Evolutionary conservation across 177 flowering plant genomes (phyloP), one percentile per base, ranked within the genome.

Genomic region (Vitis hybrid): DNA sequence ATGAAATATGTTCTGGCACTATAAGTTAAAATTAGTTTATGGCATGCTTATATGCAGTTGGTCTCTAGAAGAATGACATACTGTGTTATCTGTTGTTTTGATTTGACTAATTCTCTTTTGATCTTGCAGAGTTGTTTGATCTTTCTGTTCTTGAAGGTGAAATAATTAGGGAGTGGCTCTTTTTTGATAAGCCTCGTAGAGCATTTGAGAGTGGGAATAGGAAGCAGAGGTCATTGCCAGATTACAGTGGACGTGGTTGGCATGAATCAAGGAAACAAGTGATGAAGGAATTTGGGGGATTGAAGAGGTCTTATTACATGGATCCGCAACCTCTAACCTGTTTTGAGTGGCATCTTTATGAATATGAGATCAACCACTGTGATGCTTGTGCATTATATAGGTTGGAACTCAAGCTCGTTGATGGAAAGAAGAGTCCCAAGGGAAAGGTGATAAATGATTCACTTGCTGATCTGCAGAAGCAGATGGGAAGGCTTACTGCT

Each of bases 151-250:
- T 90, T 31, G 94, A 94, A 63, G 93, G 96, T 55, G 99, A 94
- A 74, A 85, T 89, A 49, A 85, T 96, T 50, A 85, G 99, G 78
- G 99, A 96, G 70, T 96, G 99, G 99, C 92, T 96, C 49, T 96
- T 96, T 64, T 96, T 96, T 73, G 99, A 96, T 76, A 96, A 96
- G 80, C 99, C 99, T 50, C 84, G 99, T 52, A 85, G 98, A 78
- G 99, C 99, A 71, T 96, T 96, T 83, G 98, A 94, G 77, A 94
- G 97, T 82, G 99, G 99, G 15, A 94, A 91, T 74, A 84, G 99
- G 73, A 96, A 96, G 87, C 98, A 94, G 77, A 82, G 99, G 74
- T 92, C 98, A 48, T 74, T 96, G 79, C 99, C 99, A 22, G 99
- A 96, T 86, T 94, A 96, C 75, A 79, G 77, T 75, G 99, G 99